Evolutionary conservation across 768 basidiomycete species (phyloP).

Genomic region (Leucocoprinus leucothites): DNA sequence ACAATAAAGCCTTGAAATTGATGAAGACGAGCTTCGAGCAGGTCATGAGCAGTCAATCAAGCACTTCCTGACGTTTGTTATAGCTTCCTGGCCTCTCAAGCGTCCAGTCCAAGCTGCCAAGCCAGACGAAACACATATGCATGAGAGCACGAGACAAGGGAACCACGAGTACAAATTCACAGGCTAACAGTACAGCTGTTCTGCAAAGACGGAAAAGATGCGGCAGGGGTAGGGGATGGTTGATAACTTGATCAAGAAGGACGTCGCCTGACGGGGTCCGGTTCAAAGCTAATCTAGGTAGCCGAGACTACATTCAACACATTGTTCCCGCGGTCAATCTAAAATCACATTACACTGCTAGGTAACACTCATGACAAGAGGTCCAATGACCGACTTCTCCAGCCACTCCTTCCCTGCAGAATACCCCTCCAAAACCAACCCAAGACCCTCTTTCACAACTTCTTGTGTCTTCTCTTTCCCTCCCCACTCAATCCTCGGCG

Average conservation of each 20-base stretch:
- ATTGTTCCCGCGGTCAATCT: too few relatives aligned
- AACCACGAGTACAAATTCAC: conserved; percentile 1
- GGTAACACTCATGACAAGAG: not conserved
- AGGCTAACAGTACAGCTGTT: not conserved
- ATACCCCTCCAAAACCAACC: conserved; percentile 30
- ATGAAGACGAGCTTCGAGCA: too few relatives aligned
- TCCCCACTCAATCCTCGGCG: conserved; percentile 50
- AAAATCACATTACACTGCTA: not conserved
- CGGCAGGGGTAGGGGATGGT: not conserved
- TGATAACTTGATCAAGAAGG: not conserved
- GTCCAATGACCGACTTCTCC: conserved; percentile 25
- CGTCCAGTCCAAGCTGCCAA: not conserved
- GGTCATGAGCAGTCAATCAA: not conserved
- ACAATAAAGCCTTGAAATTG: too few relatives aligned
- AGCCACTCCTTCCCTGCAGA: conserved; percentile 26
- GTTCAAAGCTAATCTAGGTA: not conserved
- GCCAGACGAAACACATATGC: not conserved
- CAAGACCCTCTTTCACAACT: conserved; percentile 45
- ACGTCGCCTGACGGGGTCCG: not conserved
- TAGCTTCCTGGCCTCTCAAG: not conserved
- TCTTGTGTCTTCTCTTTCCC: conserved; percentile 42
- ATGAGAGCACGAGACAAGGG: not conserved
- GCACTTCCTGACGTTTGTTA: not conserved
- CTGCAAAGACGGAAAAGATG: not conserved
- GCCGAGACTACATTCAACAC: too few relatives aligned